Conservation (phyloP, 495 filamentous ascomycete genomes). For the Penicillium canariense region DNA sequence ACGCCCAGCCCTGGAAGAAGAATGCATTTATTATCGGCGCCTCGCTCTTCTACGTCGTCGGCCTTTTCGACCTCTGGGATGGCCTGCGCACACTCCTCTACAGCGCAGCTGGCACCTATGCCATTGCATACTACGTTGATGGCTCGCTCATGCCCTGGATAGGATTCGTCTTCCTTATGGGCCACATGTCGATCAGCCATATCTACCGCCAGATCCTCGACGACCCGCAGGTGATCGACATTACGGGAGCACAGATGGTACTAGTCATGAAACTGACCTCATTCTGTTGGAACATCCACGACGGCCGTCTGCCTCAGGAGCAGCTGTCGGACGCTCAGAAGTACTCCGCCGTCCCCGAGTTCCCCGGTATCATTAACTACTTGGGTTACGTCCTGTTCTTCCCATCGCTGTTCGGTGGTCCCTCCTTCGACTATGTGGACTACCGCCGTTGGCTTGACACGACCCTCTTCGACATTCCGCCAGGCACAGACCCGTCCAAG, state of each 20-base stretch:
- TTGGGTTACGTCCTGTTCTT: conserved; percentile 92
- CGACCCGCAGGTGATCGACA: conserved; percentile 67
- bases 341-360: conserved; percentile 68
- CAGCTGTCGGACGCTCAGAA: conserved; percentile 84
- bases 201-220: conserved; percentile 72
- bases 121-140: conserved; percentile 77
- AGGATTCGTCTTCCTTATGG: conserved; percentile 91
- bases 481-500: conserved; percentile 72
- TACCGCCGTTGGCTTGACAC: conserved; percentile 91
- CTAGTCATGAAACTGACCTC: conserved; percentile 96
- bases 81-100: conserved; percentile 78
- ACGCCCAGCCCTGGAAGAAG: conserved; percentile 79
- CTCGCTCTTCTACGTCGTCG: conserved; percentile 85
- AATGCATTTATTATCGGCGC: conserved; percentile 82
- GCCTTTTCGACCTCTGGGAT: conserved; percentile 92
- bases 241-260: conserved; percentile 98
- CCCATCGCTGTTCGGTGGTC: conserved; percentile 80
- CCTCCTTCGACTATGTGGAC: conserved; percentile 90
- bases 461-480: conserved; percentile 86
- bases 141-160: conserved; percentile 99
- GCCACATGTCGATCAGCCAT: conserved; percentile 89
- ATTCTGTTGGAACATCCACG: conserved; percentile 97
- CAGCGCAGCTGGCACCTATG: conserved; percentile 74
- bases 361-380: conserved; percentile 78
- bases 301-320: conserved; percentile 74